These are phyloP conservation scores for Pythium plurisporium DNA, from an alignment of 352 stramenopile species.

Conservation along the genomic window DNA sequence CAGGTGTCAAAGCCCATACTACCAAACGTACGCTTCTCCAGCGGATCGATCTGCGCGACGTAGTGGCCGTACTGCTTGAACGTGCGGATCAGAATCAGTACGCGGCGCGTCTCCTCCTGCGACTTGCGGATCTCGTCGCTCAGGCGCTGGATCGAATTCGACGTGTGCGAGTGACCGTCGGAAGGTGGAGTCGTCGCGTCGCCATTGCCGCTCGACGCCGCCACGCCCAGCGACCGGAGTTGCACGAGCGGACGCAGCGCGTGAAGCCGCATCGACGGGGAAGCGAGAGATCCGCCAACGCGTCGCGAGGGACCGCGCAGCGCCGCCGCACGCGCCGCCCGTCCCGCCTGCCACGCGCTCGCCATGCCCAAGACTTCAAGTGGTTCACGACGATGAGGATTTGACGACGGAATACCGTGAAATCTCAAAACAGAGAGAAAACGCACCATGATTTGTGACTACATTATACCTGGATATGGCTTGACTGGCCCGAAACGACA, in stretches of 20 bases:
- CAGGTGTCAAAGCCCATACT: no score
- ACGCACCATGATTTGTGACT: neutral
- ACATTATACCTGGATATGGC: neutral
- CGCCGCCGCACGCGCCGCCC: neutral
- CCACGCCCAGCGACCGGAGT: conserved; percentile 1
- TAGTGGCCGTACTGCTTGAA: conserved; percentile 89
- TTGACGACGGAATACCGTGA: no score
- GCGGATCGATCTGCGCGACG: conserved; percentile 83
- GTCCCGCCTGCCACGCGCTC: neutral
- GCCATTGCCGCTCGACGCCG: neutral
- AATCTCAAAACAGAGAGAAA: neutral
- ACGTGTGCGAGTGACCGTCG: no score
- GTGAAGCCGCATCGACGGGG: neutral
- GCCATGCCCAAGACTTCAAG: conserved; percentile 1
- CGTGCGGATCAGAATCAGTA: conserved; percentile 80
- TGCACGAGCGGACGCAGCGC: neutral
- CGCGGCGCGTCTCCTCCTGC: conserved; percentile 79
- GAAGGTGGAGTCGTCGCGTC: neutral
- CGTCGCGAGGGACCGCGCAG: neutral
- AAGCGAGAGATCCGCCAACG: neutral
- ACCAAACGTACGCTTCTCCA: conserved; percentile 74
- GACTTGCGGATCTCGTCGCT: conserved; percentile 78
- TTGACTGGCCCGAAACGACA: conserved; percentile 6
- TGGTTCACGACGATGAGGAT: no score
- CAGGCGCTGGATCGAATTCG: conserved; percentile 59